phyloP scores from a whole-genome alignment of 2,329 filamentous ascomycete species.

The Gnomoniopsis sp. region DNA sequence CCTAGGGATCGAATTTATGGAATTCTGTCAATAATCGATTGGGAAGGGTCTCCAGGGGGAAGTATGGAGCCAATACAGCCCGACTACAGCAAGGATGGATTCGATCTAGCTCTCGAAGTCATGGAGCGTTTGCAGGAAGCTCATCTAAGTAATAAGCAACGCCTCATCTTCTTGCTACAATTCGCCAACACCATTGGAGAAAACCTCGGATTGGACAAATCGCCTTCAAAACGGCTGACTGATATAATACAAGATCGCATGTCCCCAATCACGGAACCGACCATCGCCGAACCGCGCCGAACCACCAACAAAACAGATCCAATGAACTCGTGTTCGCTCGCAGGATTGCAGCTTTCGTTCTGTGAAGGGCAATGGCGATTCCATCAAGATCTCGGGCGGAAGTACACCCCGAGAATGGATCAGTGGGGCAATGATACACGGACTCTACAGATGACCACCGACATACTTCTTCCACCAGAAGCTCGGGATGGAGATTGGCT shows the following conservation, averaged over 20 bases:
- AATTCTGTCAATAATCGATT: not conserved
- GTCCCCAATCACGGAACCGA: not conserved
- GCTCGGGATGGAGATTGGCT: not conserved
- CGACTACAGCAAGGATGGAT: not conserved
- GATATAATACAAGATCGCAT: not conserved
- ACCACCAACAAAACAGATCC: no score
- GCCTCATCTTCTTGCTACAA: not conserved
- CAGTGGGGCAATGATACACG: not conserved
- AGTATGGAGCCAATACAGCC: not conserved
- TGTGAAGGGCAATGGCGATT: no score
- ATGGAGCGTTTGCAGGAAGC: no score
- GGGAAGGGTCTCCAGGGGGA: no score
- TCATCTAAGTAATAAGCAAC: not conserved
- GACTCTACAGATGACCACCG: not conserved
- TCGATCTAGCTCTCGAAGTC: not conserved
- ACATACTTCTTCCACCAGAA: not conserved
- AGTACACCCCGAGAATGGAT: not conserved
- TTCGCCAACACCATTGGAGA: not conserved
- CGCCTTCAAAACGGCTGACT: not conserved
- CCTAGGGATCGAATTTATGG: constrained; percentile 3
- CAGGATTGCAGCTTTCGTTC: no score
- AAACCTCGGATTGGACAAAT: not conserved
- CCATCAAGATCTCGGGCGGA: no score
- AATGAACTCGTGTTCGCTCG: no score
- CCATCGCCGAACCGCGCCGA: no score